Evolutionary conservation across 371 early-diverging fungal species (phyloP).

Genomic region (Sporodiniella umbellata): DNA sequence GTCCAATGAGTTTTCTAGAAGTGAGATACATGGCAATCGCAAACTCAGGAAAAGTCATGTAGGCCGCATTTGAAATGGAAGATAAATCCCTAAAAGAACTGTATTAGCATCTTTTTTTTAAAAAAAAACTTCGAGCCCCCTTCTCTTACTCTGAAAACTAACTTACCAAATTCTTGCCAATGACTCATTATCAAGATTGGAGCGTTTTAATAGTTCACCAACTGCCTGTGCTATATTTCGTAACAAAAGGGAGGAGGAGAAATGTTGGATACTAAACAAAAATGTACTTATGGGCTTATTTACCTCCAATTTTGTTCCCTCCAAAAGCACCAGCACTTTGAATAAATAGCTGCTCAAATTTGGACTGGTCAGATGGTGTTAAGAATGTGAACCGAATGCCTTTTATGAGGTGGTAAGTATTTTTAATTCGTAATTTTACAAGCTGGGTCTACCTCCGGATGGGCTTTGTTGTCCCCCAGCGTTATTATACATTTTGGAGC

Average conservation of each 20-base stretch:
- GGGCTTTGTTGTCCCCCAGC: constrained; percentile 17
- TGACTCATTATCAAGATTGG: constrained; percentile 42
- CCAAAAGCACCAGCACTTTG: constrained; percentile 36
- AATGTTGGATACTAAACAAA: neutral
- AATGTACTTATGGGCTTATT: neutral
- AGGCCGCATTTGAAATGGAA: constrained; percentile 38
- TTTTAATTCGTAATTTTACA: neutral
- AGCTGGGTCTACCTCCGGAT: constrained; percentile 24
- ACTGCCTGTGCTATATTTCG: constrained; percentile 31
- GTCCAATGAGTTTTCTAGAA: constrained; percentile 41
- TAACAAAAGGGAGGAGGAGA: too few relatives aligned
- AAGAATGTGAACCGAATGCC: constrained; percentile 49
- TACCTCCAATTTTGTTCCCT: constrained; percentile 41
- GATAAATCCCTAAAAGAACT: constrained; percentile 53
- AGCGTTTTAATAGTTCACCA: constrained; percentile 36
- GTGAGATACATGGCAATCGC: constrained; percentile 60
- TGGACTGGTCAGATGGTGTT: constrained; percentile 39
- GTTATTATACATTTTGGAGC: constrained; percentile 12
- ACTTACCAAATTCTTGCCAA: constrained; percentile 53
- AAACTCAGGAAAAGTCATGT: constrained; percentile 55
- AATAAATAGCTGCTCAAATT: constrained; percentile 45
- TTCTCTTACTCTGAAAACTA: too few relatives aligned
- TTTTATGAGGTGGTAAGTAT: neutral
- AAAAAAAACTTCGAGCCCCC: too few relatives aligned
- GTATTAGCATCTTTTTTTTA: too few relatives aligned